Base-by-base conservation (phyloP, 495 filamentous ascomycete genomes). In the Hypoxylon crocopeplum region DNA sequence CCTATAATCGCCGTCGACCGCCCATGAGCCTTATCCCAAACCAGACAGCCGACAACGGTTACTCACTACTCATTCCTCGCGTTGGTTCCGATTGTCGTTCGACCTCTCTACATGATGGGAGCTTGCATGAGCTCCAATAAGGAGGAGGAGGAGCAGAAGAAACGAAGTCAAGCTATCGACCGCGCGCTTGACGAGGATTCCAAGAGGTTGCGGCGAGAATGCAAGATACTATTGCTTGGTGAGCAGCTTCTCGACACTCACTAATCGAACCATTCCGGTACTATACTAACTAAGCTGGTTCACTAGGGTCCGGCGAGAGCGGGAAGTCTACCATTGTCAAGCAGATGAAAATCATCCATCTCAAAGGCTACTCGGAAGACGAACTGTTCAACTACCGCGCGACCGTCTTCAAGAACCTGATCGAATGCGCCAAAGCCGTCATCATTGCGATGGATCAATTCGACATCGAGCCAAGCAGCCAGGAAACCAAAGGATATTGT, bases 341-440 rank as follows among this genome's bases (percentile, higher is more conserved):
- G 74, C 94, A 98, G 81, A 98, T 98, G 94, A 98, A 98, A 76
- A 98, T 98, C 68, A 98, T 98, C 62, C 94, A 98, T 68, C 89
- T 97, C 67, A 96, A 96, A 75, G 94, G 94, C 52, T 98, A 98
- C 72, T 89, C 90, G 2, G 82, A 87, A 55, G 92, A 97, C 61
- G 94, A 98, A 71, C 83, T 97, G 45, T 87, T 86, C 41, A 83
- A 95, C 64, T 98, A 98, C 75, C 90, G 94, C 33, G 83, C 95
- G 44, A 97, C 93, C 22, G 90, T 98, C 33, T 98, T 95, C 80
- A 98, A 98, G 78, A 98, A 98, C 72, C 81, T 98, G 6, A 80
- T 97, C 45, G 94, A 98, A 75, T 98, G 94, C 80, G 90, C 91
- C 56, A 97, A 95, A 71, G 86, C 92, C 16, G 82, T 98, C 16